These are phyloP conservation scores for Kockiozyma suomiensis DNA, from an alignment of 805 yeast species.

Conservation along the genomic window DNA sequence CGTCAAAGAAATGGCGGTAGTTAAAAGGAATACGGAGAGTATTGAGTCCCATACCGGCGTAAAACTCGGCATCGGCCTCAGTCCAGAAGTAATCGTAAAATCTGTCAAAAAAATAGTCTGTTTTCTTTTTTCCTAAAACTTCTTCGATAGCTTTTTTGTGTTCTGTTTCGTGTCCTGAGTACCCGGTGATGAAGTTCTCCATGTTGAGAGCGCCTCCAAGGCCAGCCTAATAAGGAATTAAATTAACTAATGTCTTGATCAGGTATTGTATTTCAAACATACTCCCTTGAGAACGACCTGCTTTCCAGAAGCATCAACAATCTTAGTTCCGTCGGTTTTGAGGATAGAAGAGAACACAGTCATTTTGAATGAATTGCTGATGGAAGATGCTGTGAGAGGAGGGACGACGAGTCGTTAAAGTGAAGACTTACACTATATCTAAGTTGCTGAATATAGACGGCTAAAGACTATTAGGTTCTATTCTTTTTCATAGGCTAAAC, in stretches of 20 bases:
- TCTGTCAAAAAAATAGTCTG: slow-evolving; percentile 53
- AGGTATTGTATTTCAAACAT: too few species aligned
- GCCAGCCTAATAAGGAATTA: slow-evolving; percentile 7
- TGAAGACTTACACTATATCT: too few species aligned
- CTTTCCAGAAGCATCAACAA: slow-evolving; percentile 48
- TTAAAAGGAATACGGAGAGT: slow-evolving; percentile 56
- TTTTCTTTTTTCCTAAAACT: slow-evolving; percentile 52
- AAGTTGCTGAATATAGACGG: too few species aligned
- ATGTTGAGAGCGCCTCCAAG: slow-evolving; percentile 52
- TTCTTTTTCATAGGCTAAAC: too few species aligned
- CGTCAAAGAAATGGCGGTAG: slow-evolving; percentile 54
- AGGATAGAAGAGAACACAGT: slow-evolving; percentile 36
- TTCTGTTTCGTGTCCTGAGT: slow-evolving; percentile 58
- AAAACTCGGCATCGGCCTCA: slow-evolving; percentile 53
- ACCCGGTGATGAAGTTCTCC: slow-evolving; percentile 61
- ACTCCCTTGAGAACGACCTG: slow-evolving; percentile 52
- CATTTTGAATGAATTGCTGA: background rate
- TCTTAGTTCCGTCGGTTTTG: slow-evolving; percentile 52
- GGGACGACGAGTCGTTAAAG: too few species aligned
- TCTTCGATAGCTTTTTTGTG: slow-evolving; percentile 48
- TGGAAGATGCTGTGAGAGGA: too few species aligned
- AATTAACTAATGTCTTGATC: too few species aligned
- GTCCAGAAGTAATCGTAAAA: slow-evolving; percentile 60
- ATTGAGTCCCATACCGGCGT: slow-evolving; percentile 48
- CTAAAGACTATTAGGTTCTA: too few species aligned